These are phyloP conservation scores for Sugiyamaella novakii DNA, from an alignment of 1,139 yeast species.

Conservation along the genomic window DNA sequence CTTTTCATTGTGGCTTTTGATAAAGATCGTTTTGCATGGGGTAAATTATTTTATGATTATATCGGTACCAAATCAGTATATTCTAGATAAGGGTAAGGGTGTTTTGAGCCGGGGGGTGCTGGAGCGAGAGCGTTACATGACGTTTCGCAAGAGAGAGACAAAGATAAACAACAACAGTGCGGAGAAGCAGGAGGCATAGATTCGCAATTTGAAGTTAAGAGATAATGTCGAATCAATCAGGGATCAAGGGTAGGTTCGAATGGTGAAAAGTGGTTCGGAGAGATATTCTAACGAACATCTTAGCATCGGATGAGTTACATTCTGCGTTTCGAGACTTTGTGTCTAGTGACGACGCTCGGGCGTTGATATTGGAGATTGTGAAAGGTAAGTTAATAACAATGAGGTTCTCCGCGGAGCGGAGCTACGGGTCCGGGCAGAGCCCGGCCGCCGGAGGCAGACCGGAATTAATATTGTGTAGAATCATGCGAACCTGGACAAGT, in stretches of 20 bases:
- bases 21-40: too few relatives aligned
- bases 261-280: too few relatives aligned
- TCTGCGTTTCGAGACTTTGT: slow-evolving; percentile 31
- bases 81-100: slow-evolving; percentile 11
- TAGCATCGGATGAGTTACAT: slow-evolving; percentile 32
- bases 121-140: neutral
- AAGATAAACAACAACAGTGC: neutral
- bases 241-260: slow-evolving; percentile 28
- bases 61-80: too few relatives aligned
- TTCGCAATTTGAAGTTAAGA: too few relatives aligned
- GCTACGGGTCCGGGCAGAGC: neutral
- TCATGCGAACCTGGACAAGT: slow-evolving; percentile 39
- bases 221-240: slow-evolving; percentile 41
- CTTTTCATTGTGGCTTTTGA: too few relatives aligned
- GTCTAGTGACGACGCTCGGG: slow-evolving; percentile 31
- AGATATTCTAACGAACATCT: too few relatives aligned
- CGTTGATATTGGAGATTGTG: slow-evolving; percentile 36
- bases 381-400: slow-evolving; percentile 25
- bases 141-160: too few relatives aligned
- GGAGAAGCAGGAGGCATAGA: too few relatives aligned
- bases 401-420: too few relatives aligned
- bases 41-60: too few relatives aligned
- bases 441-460: neutral
- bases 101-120: neutral
- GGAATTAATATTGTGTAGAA: slow-evolving; percentile 33